A percentile compares a stretch with the other conserved stretches of the same genome.
Conservation (phyloP, 192 early-diverging fungal species). For the Globomyces pollinis-pini region DNA sequence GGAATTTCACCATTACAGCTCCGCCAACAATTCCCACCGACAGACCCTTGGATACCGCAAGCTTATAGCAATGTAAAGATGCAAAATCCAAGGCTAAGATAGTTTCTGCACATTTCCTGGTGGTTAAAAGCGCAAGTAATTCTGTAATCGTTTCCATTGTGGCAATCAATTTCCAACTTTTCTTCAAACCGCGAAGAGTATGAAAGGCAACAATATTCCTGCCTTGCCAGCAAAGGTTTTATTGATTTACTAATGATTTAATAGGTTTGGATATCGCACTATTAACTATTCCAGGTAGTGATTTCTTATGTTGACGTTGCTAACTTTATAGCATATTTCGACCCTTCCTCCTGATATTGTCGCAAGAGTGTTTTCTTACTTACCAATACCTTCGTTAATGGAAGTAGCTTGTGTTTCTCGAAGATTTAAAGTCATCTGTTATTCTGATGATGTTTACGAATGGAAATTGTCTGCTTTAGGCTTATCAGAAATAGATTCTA, state of each 20-base stretch:
- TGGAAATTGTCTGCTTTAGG: constrained; percentile 51
- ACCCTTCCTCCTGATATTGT: constrained; percentile 47
- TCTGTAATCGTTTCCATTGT: too few relatives aligned
- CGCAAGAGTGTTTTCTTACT: neutral
- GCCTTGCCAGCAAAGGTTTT: too few relatives aligned
- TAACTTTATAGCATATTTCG: constrained; percentile 31
- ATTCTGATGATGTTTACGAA: constrained; percentile 70
- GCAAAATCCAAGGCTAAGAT: constrained; percentile 65
- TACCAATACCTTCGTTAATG: neutral
- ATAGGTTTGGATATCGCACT: too few relatives aligned
- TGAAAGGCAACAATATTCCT: too few relatives aligned
- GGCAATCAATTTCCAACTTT: too few relatives aligned
- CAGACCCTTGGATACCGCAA: constrained; percentile 80
- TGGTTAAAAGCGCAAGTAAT: too few relatives aligned
- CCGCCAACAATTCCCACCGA: constrained; percentile 91
- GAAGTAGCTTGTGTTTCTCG: constrained; percentile 45
- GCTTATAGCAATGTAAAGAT: constrained; percentile 69
- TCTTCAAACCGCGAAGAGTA: too few relatives aligned
- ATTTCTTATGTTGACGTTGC: too few relatives aligned
- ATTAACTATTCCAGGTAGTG: too few relatives aligned
- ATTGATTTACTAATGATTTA: too few relatives aligned
- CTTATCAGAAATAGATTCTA: constrained; percentile 19
- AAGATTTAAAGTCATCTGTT: constrained; percentile 69
- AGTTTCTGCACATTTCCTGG: constrained; percentile 67
- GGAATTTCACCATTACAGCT: constrained; percentile 89